Conservation (phyloP, 2,329 filamentous ascomycete genomes). For the Calonectria honghensis region DNA sequence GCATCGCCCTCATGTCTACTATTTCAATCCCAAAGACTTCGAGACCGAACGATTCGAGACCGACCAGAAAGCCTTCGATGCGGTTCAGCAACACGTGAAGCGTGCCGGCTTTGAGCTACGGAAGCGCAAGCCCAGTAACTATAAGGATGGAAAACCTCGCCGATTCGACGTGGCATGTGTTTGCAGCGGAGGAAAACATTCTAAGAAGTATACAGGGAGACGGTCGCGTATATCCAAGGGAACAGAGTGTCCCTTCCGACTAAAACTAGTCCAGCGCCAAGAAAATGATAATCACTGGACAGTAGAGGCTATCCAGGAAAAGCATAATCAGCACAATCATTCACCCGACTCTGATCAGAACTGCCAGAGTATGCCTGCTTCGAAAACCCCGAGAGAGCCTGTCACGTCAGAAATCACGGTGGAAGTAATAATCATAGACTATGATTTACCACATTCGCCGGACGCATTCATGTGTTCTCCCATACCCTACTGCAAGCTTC, state of each 20-base stretch:
- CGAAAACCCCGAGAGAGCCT: not conserved
- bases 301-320: not conserved
- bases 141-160: not conserved
- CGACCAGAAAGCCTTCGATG: not conserved
- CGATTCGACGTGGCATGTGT: not conserved
- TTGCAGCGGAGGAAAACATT: not conserved
- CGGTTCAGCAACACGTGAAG: not conserved
- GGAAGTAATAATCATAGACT: not conserved
- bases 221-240: not conserved
- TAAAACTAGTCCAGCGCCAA: not conserved
- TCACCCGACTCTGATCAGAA: not conserved
- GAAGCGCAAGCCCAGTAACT: not conserved
- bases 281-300: not conserved
- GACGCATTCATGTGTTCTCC: no score
- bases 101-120: not conserved
- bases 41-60: not conserved
- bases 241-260: not conserved
- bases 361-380: not conserved
- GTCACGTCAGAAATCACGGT: not conserved
- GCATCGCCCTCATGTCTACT: not conserved
- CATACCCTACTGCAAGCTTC: not conserved
- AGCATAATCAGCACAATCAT: not conserved
- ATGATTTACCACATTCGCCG: not conserved
- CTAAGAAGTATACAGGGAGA: not conserved
- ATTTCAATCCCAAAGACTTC: not conserved